A percentile compares a stretch with the other conserved stretches of the same genome.
These are phyloP conservation scores for Cercophora sp. DNA, from an alignment of 495 filamentous ascomycete species.

Conservation along the genomic window DNA sequence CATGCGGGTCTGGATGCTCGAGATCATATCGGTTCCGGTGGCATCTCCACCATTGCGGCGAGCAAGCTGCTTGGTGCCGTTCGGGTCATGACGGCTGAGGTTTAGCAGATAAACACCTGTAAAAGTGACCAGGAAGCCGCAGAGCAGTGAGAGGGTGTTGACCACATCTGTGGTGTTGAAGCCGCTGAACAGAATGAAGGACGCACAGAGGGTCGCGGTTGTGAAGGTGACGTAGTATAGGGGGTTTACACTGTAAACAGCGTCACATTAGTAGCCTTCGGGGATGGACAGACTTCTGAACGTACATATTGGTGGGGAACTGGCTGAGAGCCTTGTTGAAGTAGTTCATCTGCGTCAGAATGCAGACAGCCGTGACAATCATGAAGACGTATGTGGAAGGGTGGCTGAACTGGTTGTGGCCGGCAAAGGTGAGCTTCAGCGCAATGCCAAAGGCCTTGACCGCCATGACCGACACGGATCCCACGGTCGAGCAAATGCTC, in stretches of 20 bases:
- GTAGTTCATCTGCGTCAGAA: constrained; percentile 98
- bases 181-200: constrained; percentile 94
- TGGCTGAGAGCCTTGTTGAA: constrained; percentile 98
- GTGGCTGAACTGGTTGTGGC: constrained; percentile 90
- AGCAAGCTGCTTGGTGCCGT: constrained; percentile 66
- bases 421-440: constrained; percentile 83
- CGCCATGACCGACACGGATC: constrained; percentile 96
- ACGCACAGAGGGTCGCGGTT: constrained; percentile 87
- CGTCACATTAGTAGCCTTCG: constrained; percentile 26
- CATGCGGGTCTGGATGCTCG: constrained; percentile 79
- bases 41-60: constrained; percentile 64
- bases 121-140: constrained; percentile 95
- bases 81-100: constrained; percentile 83
- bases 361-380: constrained; percentile 88
- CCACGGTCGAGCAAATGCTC: constrained; percentile 94
- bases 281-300: background rate
- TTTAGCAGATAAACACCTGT: constrained; percentile 96
- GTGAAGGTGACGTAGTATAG: constrained; percentile 99
- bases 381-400: constrained; percentile 95
- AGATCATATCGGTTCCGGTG: constrained; percentile 85
- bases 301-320: constrained; percentile 92
- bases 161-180: constrained; percentile 95
- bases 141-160: constrained; percentile 85
- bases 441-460: constrained; percentile 98
- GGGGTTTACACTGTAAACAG: constrained; percentile 76